These are phyloP conservation scores for Xylaria digitata DNA, from an alignment of 2,329 filamentous ascomycete species.

Conservation along the genomic window DNA sequence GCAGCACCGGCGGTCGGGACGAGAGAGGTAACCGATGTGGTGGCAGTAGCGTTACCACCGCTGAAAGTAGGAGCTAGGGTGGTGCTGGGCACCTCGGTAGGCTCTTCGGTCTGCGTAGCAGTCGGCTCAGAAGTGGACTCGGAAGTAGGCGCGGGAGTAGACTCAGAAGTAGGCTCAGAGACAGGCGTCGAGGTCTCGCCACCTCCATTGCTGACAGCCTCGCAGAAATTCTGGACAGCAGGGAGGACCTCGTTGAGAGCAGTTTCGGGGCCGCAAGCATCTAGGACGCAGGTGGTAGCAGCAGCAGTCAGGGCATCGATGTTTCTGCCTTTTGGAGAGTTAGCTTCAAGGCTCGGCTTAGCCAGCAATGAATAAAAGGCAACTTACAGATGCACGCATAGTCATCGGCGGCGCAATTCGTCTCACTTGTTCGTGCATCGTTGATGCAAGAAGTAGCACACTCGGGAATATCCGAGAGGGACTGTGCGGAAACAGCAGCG, in stretches of 20 bases:
- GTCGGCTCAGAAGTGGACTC: slow-evolving; percentile 17
- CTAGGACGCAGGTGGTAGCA: slow-evolving; percentile 42
- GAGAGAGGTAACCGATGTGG: slow-evolving; percentile 13
- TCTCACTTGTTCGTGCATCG: slow-evolving; percentile 34
- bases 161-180: slow-evolving; percentile 14
- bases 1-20: slow-evolving; percentile 37
- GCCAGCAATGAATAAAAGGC: neutral
- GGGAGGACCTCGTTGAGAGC: slow-evolving; percentile 43
- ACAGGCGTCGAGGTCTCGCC: slow-evolving; percentile 12
- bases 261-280: slow-evolving; percentile 38
- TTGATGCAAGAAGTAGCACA: slow-evolving; percentile 45
- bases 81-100: slow-evolving; percentile 6
- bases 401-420: slow-evolving; percentile 39
- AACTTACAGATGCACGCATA: slow-evolving; percentile 46
- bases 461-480: slow-evolving; percentile 40
- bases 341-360: neutral
- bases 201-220: slow-evolving; percentile 36
- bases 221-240: slow-evolving; percentile 42
- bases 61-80: slow-evolving; percentile 10
- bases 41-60: slow-evolving; percentile 25
- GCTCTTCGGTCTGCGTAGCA: slow-evolving; percentile 4
- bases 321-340: slow-evolving; percentile 33
- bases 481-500: slow-evolving; percentile 42
- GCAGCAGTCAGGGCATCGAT: slow-evolving; percentile 36
- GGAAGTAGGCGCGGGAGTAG: slow-evolving; percentile 10